Evolutionary conservation across 331 rosid genomes (phyloP).

Genomic region (Arachis monticola): DNA sequence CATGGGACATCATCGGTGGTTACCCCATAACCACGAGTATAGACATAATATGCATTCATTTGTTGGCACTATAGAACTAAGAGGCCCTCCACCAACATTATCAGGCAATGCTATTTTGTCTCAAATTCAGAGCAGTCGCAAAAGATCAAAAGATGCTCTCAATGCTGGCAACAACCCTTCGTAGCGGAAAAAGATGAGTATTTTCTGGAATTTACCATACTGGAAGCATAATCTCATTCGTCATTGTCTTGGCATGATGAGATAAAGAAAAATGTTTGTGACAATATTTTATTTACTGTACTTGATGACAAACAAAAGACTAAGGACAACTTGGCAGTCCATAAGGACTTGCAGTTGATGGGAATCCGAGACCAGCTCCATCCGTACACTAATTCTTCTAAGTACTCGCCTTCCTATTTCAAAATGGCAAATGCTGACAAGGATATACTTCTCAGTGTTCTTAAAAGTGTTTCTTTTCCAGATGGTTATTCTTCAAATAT

Average conservation of each 20-base stretch:
- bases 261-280: background rate
- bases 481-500: background rate
- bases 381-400: background rate
- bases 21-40: too few relatives aligned
- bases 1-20: too few relatives aligned
- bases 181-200: background rate
- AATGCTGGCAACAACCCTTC: background rate
- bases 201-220: constrained; percentile 9
- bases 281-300: background rate
- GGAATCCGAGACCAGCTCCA: background rate
- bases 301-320: too few relatives aligned
- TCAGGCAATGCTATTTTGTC: background rate
- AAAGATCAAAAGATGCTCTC: background rate
- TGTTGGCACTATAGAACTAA: too few relatives aligned
- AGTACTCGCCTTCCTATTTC: background rate
- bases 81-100: too few relatives aligned
- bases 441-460: background rate
- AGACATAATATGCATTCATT: too few relatives aligned
- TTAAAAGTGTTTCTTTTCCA: background rate
- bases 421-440: background rate
- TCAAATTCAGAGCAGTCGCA: background rate
- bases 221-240: background rate
- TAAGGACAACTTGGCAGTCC: too few relatives aligned
- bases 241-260: constrained; percentile 12
- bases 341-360: too few relatives aligned